A percentile compares a stretch with the other conserved stretches of the same genome.
Conservation (phyloP, 2,329 filamentous ascomycete genomes). For the Penicillium glabrum region DNA sequence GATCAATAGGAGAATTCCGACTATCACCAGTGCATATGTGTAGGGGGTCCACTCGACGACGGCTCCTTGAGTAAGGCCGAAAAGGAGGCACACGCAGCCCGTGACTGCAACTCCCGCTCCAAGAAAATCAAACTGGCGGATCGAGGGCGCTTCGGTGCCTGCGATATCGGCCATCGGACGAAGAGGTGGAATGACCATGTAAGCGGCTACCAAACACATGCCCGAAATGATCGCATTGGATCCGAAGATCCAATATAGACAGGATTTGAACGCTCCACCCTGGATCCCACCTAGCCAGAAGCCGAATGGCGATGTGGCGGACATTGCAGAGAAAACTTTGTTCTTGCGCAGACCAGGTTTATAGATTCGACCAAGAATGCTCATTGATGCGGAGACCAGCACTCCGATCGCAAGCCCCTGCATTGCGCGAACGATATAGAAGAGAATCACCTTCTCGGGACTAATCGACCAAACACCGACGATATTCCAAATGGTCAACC, state of each 20-base stretch:
- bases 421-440: conserved; percentile 34
- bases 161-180: conserved; percentile 20
- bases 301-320: conserved; percentile 46
- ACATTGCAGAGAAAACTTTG: conserved; percentile 36
- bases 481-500: conserved; percentile 40
- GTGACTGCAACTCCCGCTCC: conserved; percentile 42
- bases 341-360: conserved; percentile 40
- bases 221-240: conserved; percentile 37
- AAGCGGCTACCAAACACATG: conserved; percentile 34
- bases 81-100: conserved; percentile 48
- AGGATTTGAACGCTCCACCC: conserved; percentile 37
- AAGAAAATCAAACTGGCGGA: conserved; percentile 27
- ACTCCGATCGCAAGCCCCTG: conserved; percentile 49
- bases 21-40: conserved; percentile 46
- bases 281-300: conserved; percentile 42
- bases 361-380: conserved; percentile 46
- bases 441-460: conserved; percentile 26
- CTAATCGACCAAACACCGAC: conserved; percentile 31
- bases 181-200: conserved; percentile 36
- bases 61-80: conserved; percentile 54
- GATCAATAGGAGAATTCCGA: conserved; percentile 45
- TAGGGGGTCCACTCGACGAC: conserved; percentile 49
- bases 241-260: conserved; percentile 43
- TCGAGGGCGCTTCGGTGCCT: conserved; percentile 23
- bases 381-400: conserved; percentile 48